phyloP scores from a whole-genome alignment of 2,329 filamentous ascomycete species.

The Aureobasidium sp. region DNA sequence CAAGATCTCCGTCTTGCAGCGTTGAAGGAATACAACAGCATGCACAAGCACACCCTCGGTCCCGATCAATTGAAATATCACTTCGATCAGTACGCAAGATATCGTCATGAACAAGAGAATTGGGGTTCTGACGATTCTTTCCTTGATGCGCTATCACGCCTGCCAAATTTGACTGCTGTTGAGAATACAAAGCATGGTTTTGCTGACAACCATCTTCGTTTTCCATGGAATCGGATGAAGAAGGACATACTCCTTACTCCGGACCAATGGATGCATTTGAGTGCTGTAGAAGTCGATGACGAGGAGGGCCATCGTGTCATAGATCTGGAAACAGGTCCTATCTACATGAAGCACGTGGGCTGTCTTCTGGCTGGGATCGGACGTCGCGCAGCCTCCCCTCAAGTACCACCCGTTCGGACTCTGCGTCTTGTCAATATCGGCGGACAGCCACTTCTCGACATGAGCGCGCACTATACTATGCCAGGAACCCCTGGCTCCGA shows the following conservation, averaged over 20 bases:
- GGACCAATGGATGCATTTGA: constrained; percentile 18
- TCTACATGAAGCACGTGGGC: constrained; percentile 3
- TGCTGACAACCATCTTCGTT: constrained; percentile 16
- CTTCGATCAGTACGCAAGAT: neutral
- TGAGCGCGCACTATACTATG: neutral
- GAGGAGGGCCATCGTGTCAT: constrained; percentile 7
- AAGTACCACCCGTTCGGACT: neutral
- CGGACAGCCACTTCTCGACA: constrained; percentile 2
- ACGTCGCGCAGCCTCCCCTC: neutral
- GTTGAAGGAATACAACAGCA: constrained; percentile 1
- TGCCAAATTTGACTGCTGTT: constrained; percentile 18
- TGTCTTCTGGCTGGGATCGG: neutral
- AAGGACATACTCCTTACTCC: constrained; percentile 16
- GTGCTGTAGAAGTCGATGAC: neutral
- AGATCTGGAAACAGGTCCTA: neutral
- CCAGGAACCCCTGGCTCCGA: neutral
- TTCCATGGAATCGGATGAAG: constrained; percentile 18
- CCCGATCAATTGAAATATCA: neutral
- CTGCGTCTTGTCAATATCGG: constrained; percentile 5
- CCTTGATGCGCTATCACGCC: constrained; percentile 17
- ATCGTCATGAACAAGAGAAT: constrained; percentile 15
- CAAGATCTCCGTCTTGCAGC: neutral
- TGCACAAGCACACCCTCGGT: constrained; percentile 16
- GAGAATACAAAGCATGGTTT: constrained; percentile 15
- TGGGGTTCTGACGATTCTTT: constrained; percentile 16